These are phyloP conservation scores for Solanum habrochaites DNA, from an alignment of 257 asterid genomes.

Conservation along the genomic window DNA sequence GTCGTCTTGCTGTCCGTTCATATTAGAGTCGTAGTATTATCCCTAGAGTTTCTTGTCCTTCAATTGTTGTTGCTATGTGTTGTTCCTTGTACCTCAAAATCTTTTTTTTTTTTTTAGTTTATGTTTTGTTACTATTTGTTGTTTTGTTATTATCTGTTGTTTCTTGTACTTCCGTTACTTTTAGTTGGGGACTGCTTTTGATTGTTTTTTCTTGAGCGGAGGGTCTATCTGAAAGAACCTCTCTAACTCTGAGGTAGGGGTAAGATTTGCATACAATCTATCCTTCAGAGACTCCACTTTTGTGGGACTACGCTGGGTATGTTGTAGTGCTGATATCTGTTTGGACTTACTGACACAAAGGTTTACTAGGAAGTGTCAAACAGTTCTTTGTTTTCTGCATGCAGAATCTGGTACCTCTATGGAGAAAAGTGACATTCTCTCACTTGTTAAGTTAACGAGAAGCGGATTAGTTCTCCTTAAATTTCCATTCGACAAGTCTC, in stretches of 20 bases:
- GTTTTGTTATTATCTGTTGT: background rate
- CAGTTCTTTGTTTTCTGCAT: background rate
- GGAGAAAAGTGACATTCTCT: slow-evolving; percentile 14
- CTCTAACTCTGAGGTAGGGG: background rate
- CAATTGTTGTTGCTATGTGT: background rate
- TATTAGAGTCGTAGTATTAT: background rate
- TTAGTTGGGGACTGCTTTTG: background rate
- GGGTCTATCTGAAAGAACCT: background rate
- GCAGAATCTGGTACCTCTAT: slow-evolving; percentile 8
- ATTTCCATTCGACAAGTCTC: slow-evolving; percentile 20
- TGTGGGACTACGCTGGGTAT: background rate
- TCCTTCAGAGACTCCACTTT: background rate
- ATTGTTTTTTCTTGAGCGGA: background rate
- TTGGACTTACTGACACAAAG: background rate
- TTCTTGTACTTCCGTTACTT: background rate
- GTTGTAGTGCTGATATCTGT: background rate
- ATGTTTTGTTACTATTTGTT: background rate
- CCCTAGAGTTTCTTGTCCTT: background rate
- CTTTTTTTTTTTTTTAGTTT: background rate
- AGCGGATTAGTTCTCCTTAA: slow-evolving; percentile 33
- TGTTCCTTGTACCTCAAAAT: background rate
- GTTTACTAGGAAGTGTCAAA: background rate
- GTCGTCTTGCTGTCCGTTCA: background rate
- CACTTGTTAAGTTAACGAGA: slow-evolving; percentile 35
- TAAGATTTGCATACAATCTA: background rate